Percentiles rank a stretch among this genome's conserved stretches.
phyloP scores from a whole-genome alignment of 345 rosid genomes.

The Nephelium lappaceum region DNA sequence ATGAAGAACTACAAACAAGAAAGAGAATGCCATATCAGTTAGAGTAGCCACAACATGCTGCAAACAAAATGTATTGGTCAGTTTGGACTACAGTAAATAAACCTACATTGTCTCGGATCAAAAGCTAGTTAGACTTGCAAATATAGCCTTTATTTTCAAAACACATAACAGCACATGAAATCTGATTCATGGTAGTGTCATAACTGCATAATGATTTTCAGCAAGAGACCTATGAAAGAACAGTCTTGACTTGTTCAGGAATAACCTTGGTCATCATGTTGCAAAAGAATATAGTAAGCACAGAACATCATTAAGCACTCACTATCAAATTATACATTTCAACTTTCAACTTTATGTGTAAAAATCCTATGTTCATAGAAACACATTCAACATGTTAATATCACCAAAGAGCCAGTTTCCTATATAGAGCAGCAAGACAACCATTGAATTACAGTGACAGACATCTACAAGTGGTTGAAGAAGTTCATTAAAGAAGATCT shows the following conservation, averaged over 20 bases:
- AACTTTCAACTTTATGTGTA: neutral
- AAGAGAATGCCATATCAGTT: slow-evolving; percentile 14
- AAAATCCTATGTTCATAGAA: neutral
- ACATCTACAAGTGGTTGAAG: too few relatives aligned
- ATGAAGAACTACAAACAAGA: slow-evolving; percentile 67
- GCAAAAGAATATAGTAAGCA: neutral
- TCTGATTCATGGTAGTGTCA: neutral
- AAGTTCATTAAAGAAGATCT: too few relatives aligned
- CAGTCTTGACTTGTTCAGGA: neutral
- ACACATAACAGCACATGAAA: neutral
- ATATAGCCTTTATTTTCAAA: neutral
- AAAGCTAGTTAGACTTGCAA: neutral
- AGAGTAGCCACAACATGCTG: neutral
- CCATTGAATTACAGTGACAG: neutral
- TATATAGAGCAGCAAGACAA: neutral
- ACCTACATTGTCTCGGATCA: neutral
- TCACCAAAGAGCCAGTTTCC: neutral
- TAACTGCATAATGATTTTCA: neutral
- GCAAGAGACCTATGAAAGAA: neutral
- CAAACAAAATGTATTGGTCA: slow-evolving; percentile 6
- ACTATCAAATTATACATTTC: neutral
- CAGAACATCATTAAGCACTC: neutral
- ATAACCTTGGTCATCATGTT: neutral
- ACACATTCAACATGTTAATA: neutral
- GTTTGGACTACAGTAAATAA: neutral